Evolutionary conservation across 2,329 filamentous ascomycete species (phyloP), one percentile per base, ranked within the genome.

Genomic region (Pseudopyrenochaeta lycopersici): DNA sequence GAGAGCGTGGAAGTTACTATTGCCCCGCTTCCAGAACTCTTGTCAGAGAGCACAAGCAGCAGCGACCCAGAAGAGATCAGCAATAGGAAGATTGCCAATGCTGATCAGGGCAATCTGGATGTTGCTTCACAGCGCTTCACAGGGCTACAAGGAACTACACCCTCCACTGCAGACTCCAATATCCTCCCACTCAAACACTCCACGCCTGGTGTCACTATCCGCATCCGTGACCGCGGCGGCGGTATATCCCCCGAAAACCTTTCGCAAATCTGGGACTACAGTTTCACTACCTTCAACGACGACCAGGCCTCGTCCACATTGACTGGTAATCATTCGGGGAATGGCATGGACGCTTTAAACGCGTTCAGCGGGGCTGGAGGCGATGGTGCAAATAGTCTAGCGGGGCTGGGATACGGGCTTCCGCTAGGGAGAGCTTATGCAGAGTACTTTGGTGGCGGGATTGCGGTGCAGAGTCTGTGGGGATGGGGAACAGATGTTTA

Each of bases 391-490:
- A 94, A 90, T 39, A 96, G 76, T 52, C 68, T 99, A 54, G 95
- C 95, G 0, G 95, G 95, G 0, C 77, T 99, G 43, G 95, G 95
- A 1, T 99, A 99, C 73, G 95, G 95, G 0, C 74, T 99, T 58
- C 95, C 95, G 1, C 78, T 99, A 18, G 92, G 92, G 47, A 84
- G 95, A 57, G 94, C 95, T 0, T 99, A 99, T 71, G 95, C 95
- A 0, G 94, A 99, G 79, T 99, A 98, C 69, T 99, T 99, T 80
- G 95, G 95, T 2, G 95, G 95, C 0, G 93, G 93, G 2, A 95
- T 99, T 53, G 88, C 88, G 4, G 88, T 99, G n/a, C 94, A 99
- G 82, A 97, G 92, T 73, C 77, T 98, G 41, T 95, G 92, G 80
- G 94, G 95, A 3, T 99, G 95, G 95, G 95, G 88, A 0, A 88